Evolutionary conservation across 331 rosid species (phyloP).

Genomic region (Arachis monticola): DNA sequence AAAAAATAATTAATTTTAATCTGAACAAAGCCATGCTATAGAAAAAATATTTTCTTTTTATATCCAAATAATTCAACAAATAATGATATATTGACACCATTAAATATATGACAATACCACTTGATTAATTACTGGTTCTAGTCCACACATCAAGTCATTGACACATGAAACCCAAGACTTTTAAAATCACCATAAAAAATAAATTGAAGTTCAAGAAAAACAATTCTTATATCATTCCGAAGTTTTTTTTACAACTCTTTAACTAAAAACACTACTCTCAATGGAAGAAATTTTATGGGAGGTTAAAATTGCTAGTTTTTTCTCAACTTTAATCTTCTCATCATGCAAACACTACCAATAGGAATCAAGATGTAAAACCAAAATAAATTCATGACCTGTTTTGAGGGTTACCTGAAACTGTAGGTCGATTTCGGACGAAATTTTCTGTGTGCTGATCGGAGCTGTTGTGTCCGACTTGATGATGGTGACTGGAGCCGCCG

Average conservation of each 20-base stretch:
- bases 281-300: constrained; percentile 61
- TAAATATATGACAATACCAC: constrained; percentile 18
- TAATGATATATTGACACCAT: not conserved
- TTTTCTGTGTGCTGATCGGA: no score
- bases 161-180: constrained; percentile 25
- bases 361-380: constrained; percentile 28
- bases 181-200: constrained; percentile 23
- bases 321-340: constrained; percentile 73
- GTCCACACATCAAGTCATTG: constrained; percentile 32
- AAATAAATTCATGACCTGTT: not conserved
- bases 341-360: constrained; percentile 72
- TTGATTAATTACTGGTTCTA: constrained; percentile 7
- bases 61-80: constrained; percentile 27
- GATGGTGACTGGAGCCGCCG: no score
- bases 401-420: no score
- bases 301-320: constrained; percentile 62
- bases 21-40: not conserved
- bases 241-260: constrained; percentile 90
- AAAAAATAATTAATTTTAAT: no score
- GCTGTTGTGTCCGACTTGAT: no score
- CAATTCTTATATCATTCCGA: constrained; percentile 68
- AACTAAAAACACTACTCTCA: constrained; percentile 53
- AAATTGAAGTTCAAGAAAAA: constrained; percentile 13
- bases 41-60: not conserved
- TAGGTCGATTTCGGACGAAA: no score